Base-by-base conservation (phyloP, 371 early-diverging fungal genomes). In the Scutellospora calospora region DNA sequence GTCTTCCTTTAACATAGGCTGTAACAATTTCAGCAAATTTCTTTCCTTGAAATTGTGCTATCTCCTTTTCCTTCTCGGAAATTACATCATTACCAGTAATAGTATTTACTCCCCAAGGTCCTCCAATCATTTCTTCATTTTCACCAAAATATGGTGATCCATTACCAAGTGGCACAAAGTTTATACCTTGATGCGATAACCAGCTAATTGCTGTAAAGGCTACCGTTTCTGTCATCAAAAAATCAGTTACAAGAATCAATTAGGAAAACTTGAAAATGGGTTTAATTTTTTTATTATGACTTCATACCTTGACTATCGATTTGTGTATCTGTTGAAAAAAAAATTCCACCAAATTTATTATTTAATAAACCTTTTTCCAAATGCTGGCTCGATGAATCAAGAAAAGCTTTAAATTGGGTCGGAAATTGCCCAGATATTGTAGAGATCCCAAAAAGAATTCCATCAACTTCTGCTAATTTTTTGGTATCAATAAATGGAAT, bases 151-250 rank as follows among this genome's bases (percentile, higher is more conserved):
- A 74, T 14, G 90, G 83, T 79, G 86, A 88, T 16, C 87, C 83
- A 72, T 86, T 92, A 5, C 94, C 94, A 73, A 94, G 84, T 4
- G 96, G 95, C 14, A 96, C 94, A 79, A 90, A 96, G 63, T 90
- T 85, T 80, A 96, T 88, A 5, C 96, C 97, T 80, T 94, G 95
- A 85, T 96, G 96, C 20, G 88, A 91, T 63, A 95, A 88, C 76
- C 89, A 90, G 16, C 93, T 87, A 38, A 97, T 65, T 51, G 92
- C 87, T 22, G 92, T 89, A n/a, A 89, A 84, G 5, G 91, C 91
- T 1, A 95, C 94, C 6, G 93, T 91, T 83, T 96, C 96, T 45
- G 45, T n/a, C n/a, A n/a, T n/a, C 45, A 45, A 9, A 6, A 11
- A 45, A 45, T 45, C 11, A 45, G 2, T 45, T 1, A 11, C 11